phyloP scores from a whole-genome alignment of 2,329 filamentous ascomycete species.

The Arthrobotrys pseudoclavata region DNA sequence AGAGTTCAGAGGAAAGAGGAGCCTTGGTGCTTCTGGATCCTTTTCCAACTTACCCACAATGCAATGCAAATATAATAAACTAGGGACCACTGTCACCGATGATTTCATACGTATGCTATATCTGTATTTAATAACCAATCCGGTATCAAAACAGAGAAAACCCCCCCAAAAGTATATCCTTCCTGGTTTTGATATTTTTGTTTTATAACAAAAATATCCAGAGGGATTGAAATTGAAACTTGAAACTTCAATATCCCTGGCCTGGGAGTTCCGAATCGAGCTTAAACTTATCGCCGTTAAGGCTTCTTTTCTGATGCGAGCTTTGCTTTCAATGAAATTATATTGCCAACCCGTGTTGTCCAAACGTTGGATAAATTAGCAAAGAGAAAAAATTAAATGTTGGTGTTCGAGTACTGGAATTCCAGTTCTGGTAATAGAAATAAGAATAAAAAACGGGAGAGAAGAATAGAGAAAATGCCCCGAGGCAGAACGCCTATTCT shows the following conservation, averaged over 20 bases:
- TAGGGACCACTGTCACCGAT: constrained; percentile 9
- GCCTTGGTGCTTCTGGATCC: constrained; percentile 21
- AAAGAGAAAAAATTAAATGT: not conserved
- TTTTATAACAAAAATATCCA: constrained; percentile 4
- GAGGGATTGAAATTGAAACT: not conserved
- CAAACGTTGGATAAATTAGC: constrained; percentile 24
- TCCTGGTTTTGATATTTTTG: not conserved
- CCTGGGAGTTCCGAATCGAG: constrained; percentile 37
- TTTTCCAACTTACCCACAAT: not conserved
- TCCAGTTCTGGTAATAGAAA: constrained; percentile 1
- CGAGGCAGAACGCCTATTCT: constrained; percentile 8
- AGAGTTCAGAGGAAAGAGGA: not conserved
- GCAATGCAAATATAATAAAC: constrained; percentile 3
- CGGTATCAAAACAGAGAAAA: constrained; percentile 22
- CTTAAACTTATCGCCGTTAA: constrained; percentile 10
- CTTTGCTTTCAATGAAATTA: constrained; percentile 1
- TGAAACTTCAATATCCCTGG: constrained; percentile 32
- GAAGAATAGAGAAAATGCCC: constrained; percentile 12
- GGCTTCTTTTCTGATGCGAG: constrained; percentile 8
- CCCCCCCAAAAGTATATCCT: not conserved
- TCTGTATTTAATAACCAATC: constrained; percentile 9
- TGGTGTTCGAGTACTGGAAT: not conserved
- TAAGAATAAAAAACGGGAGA: not conserved
- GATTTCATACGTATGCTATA: constrained; percentile 28
- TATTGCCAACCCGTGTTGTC: constrained; percentile 27